Percentiles rank a stretch among this genome's conserved stretches.
Evolutionary conservation across 345 rosid genomes (phyloP).

Genomic region (Gossypium ekmanianum): DNA sequence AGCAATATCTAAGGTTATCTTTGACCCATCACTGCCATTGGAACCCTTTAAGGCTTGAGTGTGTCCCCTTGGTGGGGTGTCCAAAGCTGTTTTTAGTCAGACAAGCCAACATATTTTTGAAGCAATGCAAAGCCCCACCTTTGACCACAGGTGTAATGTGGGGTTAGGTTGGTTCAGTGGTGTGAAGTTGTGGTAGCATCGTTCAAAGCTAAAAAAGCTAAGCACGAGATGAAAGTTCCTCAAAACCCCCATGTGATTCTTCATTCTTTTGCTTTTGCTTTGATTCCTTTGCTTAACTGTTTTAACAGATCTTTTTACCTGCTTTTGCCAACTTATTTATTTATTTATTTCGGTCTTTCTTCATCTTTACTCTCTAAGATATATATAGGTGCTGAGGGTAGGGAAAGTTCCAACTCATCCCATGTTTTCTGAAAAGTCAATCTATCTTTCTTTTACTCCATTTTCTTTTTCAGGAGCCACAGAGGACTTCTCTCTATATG

Average conservation of each 20-base stretch:
- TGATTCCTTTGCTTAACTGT: not conserved
- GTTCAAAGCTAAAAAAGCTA: constrained; percentile 16
- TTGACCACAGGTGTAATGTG: constrained; percentile 1
- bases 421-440: not conserved
- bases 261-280: not conserved
- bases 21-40: not conserved
- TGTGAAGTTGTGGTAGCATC: constrained; percentile 14
- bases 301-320: not conserved
- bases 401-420: not conserved
- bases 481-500: too few relatives aligned
- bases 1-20: constrained; percentile 16
- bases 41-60: not conserved
- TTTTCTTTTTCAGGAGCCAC: too few relatives aligned
- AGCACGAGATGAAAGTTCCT: not conserved
- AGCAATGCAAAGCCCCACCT: not conserved
- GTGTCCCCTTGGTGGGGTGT: constrained; percentile 15
- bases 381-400: not conserved
- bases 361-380: not conserved
- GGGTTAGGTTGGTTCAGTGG: not conserved
- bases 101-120: not conserved
- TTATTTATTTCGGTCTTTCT: not conserved
- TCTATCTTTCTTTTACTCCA: not conserved
- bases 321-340: not conserved
- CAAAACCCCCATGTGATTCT: not conserved
- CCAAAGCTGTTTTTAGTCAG: not conserved